Percentiles rank a stretch among this genome's conserved stretches.
Evolutionary conservation across 2,329 filamentous ascomycete species (phyloP).

Genomic region (Pseudocercospora fuligena): DNA sequence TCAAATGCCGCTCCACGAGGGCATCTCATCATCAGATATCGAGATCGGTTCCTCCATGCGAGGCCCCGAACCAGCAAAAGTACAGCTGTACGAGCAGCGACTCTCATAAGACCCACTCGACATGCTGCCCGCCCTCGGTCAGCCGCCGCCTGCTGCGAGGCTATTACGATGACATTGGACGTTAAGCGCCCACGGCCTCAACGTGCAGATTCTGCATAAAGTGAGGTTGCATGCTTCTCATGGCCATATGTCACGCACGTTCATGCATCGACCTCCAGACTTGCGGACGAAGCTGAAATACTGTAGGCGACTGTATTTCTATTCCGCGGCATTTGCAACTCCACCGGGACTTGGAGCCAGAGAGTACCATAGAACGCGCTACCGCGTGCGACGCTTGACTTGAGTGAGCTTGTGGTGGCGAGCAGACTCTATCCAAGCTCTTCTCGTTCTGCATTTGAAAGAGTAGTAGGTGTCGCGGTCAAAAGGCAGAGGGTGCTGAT

Average conservation of each 20-base stretch:
- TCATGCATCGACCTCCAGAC: background rate
- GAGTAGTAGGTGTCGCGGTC: background rate
- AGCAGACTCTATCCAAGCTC: background rate
- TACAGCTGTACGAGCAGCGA: background rate
- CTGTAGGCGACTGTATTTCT: background rate
- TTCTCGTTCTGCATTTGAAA: background rate
- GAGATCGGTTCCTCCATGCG: conserved; percentile 7
- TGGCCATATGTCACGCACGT: background rate
- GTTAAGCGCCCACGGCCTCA: background rate
- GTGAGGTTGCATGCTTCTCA: background rate
- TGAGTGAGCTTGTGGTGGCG: background rate
- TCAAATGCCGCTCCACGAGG: conserved; percentile 10
- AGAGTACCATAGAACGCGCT: background rate
- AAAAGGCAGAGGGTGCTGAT: background rate
- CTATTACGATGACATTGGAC: background rate
- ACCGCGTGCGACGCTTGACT: background rate
- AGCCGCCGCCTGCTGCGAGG: background rate
- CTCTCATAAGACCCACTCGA: background rate
- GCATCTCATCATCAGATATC: background rate
- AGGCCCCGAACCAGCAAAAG: background rate
- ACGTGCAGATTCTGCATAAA: background rate
- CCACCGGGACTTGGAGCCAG: background rate
- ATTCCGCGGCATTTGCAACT: background rate
- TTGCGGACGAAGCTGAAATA: background rate
- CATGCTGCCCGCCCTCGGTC: background rate